Base-by-base conservation (phyloP, 805 yeast genomes). In the Metschnikowia gelsemii region DNA sequence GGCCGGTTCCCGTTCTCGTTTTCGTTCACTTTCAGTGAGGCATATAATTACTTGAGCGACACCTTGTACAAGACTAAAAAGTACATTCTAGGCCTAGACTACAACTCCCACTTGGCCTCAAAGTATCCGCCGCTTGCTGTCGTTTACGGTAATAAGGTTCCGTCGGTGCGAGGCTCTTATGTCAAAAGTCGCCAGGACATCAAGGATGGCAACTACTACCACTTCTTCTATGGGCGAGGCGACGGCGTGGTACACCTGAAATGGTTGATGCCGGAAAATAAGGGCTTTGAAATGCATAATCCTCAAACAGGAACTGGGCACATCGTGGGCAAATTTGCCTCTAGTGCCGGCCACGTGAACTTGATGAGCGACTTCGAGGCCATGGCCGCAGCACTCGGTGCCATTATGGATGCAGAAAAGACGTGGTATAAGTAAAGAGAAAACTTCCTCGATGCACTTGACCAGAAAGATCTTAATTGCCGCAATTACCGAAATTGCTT, bases 181-280 rank as follows among this genome's bases (percentile, higher is more conserved):
- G 93, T 89, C 1, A 59, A 69, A 23, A 77, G 82, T 5, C 58
- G 58, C 8, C 75, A 82, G 31, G 93, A 80, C 26, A 80, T 90
- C 44, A 72, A 66, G 43, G 71, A 75, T 28, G 96, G 96, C 3
- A 75, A 79, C 49, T 89, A 85, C 64, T 79, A 75, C 48, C 82
- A 86, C 52, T 84, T 87, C 53, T 79, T 75, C 52, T 89, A 87
- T 55, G 96, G 95, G 0, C 87, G 87, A 4, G 97, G 97, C 12
- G 97, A 90, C 60, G 97, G 97, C 31, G 96, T 90, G 14, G 87
- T 87, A 1, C 86, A 86, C 61, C 86, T 84, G 50, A 78, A 78
- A 48, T 84, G 89, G 84, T 63, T 86, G 35, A 77, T 89, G 78
- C 97, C 96, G 0, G 86, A 84, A 50, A 64, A 65, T 30, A 73